Conservation (phyloP, 2,329 filamentous ascomycete species). For the Exophiala mesophila region DNA sequence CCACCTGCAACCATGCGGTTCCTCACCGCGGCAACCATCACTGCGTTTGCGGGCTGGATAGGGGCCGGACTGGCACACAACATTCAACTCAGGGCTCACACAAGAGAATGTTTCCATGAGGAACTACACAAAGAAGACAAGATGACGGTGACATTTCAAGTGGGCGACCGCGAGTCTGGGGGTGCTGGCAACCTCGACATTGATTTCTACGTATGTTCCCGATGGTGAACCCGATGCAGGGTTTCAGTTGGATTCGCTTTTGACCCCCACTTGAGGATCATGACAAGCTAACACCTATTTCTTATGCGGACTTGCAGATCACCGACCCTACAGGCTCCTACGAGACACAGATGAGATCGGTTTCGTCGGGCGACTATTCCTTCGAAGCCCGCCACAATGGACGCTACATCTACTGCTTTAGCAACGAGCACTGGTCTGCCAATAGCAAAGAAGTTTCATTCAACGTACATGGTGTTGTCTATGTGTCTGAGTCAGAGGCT, state of each 20-base stretch:
- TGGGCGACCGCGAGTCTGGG: conserved; percentile 93
- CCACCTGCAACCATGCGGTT: conserved; percentile 44
- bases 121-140: conserved; percentile 85
- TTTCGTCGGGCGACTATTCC: conserved; percentile 88
- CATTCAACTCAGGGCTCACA: conserved; percentile 89
- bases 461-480: conserved; percentile 98
- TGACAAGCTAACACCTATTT: no score
- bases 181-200: conserved; percentile 91
- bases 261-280: no score
- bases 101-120: conserved; percentile 97
- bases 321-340: conserved; percentile 70
- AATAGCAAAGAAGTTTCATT: conserved; percentile 98
- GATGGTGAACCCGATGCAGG: no score
- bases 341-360: conserved; percentile 71
- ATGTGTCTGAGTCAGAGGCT: conserved; percentile 82
- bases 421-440: conserved; percentile 96
- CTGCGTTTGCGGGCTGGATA: conserved; percentile 53
- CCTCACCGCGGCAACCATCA: conserved; percentile 36
- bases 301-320: no score
- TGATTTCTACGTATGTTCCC: conserved; percentile 85
- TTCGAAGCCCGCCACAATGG: conserved; percentile 83
- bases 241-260: background rate
- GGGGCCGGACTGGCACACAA: conserved; percentile 75
- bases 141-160: conserved; percentile 98
- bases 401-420: conserved; percentile 95